These are phyloP conservation scores for Eudorina sp. DNA, from an alignment of 139 green algal genomes.

Conservation along the genomic window DNA sequence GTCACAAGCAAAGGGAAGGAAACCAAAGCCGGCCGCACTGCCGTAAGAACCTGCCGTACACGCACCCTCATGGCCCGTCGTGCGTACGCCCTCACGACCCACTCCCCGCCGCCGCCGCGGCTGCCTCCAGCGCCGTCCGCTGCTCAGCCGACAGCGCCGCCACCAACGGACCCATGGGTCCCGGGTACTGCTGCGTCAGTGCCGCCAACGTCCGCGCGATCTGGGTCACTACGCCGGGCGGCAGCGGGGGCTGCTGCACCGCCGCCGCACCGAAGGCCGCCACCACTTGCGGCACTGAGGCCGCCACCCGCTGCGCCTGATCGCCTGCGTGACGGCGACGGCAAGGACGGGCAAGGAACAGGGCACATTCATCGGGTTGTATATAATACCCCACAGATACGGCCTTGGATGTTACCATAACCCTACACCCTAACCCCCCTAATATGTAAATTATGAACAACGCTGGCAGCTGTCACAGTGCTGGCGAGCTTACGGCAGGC, in stretches of 20 bases:
- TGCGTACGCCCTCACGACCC: not conserved
- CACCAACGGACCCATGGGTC: slow-evolving; percentile 53
- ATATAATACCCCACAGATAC: no score
- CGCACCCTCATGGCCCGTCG: not conserved
- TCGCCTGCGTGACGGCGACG: slow-evolving; percentile 25
- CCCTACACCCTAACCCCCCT: no score
- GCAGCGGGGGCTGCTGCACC: slow-evolving; percentile 54
- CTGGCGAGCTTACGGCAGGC: no score
- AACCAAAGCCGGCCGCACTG: no score
- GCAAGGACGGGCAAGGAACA: not conserved
- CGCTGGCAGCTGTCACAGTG: no score
- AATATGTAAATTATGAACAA: no score
- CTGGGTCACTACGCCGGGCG: not conserved
- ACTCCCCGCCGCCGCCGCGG: not conserved
- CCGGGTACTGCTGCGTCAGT: slow-evolving; percentile 45
- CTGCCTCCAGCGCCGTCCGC: slow-evolving; percentile 49
- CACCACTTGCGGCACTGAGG: slow-evolving; percentile 47
- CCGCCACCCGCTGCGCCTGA: slow-evolving; percentile 37
- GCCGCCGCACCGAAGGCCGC: slow-evolving; percentile 50
- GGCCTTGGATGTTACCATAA: no score
- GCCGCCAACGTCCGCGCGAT: slow-evolving; percentile 46
- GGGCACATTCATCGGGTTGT: no score
- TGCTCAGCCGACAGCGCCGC: slow-evolving; percentile 56
- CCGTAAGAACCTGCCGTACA: no score
- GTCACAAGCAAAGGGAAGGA: no score